Base-by-base conservation (phyloP, 441 rosid genomes). In the Omphalea diandra region DNA sequence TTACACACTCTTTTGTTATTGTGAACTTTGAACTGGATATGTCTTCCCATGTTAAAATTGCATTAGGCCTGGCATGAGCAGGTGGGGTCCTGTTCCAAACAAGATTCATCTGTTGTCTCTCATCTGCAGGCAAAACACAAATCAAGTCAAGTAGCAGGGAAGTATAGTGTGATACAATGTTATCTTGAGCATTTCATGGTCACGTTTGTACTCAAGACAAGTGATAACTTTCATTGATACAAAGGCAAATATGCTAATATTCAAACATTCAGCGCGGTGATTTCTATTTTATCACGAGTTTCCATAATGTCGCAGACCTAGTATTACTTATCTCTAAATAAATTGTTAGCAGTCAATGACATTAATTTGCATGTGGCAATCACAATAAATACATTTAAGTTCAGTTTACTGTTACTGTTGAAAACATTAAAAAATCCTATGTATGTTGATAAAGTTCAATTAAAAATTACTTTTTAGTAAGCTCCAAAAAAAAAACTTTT, bases 71-170 rank as follows among this genome's bases (percentile, higher is more conserved):
- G 73, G 81, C 67, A 65, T 83, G 77, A 63, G 73, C 69, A 70
- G 83, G 73, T 57, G 95, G 83, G 29, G 65, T 75, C 67, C 83
- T 77, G 63, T 83, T 76, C 87, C 90, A 82, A 47, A 73, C 80
- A 70, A 80, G 76, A 74, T 73, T 77, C 84, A 83, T 78, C 54
- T 80, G 88, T 53, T 77, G 90, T 83, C 84, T 83, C 75, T 83
- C 89, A 85, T 83, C 97, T 88, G 84, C 71, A 76, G 44, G 29
- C 22, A 70, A n/a, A 64, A 71, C 33, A 65, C 55, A 67, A 67
- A 44, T 47, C 38, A 69, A 47, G 67, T 76, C 68, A 71, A 43
- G n/a, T 44, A 50, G 56, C 72, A 65, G 43, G 63, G 46, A 71
- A 69, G 38, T 52, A 24, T 4, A 8, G 52, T 15, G 65, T 35